Evolutionary conservation across 179 eudicot species (phyloP).

Genomic region (Beta lomatogona): DNA sequence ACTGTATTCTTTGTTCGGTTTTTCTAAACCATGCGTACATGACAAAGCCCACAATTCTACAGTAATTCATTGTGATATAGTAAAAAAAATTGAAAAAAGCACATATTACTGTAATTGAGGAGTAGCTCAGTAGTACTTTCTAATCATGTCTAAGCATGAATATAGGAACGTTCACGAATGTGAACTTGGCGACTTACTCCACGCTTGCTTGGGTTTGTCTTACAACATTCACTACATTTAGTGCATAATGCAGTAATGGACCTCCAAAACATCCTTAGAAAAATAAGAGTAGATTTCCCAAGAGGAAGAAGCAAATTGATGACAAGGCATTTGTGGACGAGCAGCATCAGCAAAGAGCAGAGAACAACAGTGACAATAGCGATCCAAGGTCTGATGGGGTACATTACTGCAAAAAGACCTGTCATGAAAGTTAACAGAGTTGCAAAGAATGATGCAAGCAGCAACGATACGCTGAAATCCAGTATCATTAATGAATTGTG

Average conservation of each 20-base stretch:
- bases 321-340: conserved; percentile 12
- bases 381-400: conserved; percentile 1
- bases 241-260: neutral
- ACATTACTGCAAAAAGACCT: conserved; percentile 4
- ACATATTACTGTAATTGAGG: too few relatives aligned
- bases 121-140: neutral
- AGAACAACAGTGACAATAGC: conserved; percentile 6
- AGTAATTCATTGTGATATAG: too few relatives aligned
- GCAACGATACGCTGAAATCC: conserved; percentile 15
- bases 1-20: too few relatives aligned
- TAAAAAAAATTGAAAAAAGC: too few relatives aligned
- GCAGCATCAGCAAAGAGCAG: conserved; percentile 8
- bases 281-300: neutral
- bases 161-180: neutral
- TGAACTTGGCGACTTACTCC: neutral
- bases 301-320: neutral
- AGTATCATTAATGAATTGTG: conserved; percentile 18
- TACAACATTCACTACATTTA: neutral
- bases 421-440: conserved; percentile 23
- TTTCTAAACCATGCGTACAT: too few relatives aligned
- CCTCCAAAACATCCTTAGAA: neutral
- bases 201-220: neutral
- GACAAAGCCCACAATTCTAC: too few relatives aligned
- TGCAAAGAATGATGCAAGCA: conserved; percentile 16
- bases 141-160: neutral